These are phyloP conservation scores for Phylloporus sp. DNA, from an alignment of 768 basidiomycete genomes.

Conservation along the genomic window DNA sequence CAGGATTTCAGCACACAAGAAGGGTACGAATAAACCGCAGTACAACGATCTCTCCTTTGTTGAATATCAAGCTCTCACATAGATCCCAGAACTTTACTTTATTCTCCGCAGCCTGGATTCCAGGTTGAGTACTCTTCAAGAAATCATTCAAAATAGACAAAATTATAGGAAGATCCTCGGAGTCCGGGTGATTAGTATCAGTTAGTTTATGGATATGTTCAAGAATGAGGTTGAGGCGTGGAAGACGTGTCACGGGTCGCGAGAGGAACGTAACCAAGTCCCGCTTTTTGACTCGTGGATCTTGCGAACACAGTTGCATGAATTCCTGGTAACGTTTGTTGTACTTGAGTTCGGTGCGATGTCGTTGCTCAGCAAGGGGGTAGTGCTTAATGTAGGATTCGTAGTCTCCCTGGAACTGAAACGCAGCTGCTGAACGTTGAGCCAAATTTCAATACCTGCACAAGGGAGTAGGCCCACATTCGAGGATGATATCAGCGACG, in stretches of 20 bases:
- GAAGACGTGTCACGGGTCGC: constrained; percentile 84
- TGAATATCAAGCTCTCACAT: constrained; percentile 68
- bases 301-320: constrained; percentile 53
- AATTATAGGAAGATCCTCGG: constrained; percentile 70
- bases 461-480: constrained; percentile 44
- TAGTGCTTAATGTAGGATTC: constrained; percentile 86
- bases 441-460: constrained; percentile 3
- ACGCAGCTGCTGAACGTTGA: constrained; percentile 27
- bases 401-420: constrained; percentile 57
- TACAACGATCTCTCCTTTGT: constrained; percentile 79
- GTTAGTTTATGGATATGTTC: constrained; percentile 66
- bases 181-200: constrained; percentile 71
- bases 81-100: constrained; percentile 86
- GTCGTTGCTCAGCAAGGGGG: constrained; percentile 76
- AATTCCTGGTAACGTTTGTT: constrained; percentile 68
- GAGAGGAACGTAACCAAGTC: constrained; percentile 80
- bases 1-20: constrained; percentile 3
- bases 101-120: constrained; percentile 84
- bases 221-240: constrained; percentile 69
- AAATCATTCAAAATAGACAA: constrained; percentile 62
- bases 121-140: constrained; percentile 83
- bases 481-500: constrained; percentile 80
- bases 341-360: constrained; percentile 67
- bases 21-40: constrained; percentile 19
- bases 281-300: constrained; percentile 66